A percentile compares a stretch with the other conserved stretches of the same genome.
Conservation (phyloP, 352 stramenopile species). For the Sclerospora graminicola region DNA sequence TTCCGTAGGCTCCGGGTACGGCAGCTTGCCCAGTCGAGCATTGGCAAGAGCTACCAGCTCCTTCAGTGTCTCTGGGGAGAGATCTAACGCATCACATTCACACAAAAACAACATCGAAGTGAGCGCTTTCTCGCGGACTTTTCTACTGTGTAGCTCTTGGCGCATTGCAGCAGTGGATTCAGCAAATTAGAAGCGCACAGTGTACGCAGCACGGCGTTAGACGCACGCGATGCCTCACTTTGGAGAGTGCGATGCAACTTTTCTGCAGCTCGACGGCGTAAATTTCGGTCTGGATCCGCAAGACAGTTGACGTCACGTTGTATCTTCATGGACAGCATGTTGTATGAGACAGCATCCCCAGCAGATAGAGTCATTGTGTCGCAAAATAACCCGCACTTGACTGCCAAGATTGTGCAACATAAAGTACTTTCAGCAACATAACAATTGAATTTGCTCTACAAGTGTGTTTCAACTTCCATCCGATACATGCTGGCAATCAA, state of each 20-base stretch:
- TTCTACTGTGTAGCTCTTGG: conserved; percentile 45
- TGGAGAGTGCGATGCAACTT: conserved; percentile 50
- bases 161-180: conserved; percentile 36
- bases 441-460: too few relatives aligned
- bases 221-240: conserved; percentile 29
- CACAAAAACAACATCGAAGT: conserved; percentile 46
- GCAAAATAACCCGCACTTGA: too few relatives aligned
- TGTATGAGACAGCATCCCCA: conserved; percentile 43
- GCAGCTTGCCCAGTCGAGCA: conserved; percentile 59
- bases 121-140: conserved; percentile 68
- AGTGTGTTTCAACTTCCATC: background rate
- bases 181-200: conserved; percentile 38
- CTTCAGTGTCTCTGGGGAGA: conserved; percentile 26
- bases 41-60: conserved; percentile 39
- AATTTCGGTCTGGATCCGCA: conserved; percentile 48
- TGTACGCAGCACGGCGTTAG: conserved; percentile 25
- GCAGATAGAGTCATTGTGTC: conserved; percentile 31
- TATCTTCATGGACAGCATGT: conserved; percentile 66
- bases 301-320: conserved; percentile 81
- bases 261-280: conserved; percentile 62
- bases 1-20: conserved; percentile 69
- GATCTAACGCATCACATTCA: conserved; percentile 35
- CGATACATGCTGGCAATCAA: background rate
- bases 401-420: too few relatives aligned
- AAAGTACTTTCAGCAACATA: background rate